Evolutionary conservation across 345 rosid species (phyloP), one percentile per base, ranked within the genome.

Genomic region (Bretschneidera sinensis): DNA sequence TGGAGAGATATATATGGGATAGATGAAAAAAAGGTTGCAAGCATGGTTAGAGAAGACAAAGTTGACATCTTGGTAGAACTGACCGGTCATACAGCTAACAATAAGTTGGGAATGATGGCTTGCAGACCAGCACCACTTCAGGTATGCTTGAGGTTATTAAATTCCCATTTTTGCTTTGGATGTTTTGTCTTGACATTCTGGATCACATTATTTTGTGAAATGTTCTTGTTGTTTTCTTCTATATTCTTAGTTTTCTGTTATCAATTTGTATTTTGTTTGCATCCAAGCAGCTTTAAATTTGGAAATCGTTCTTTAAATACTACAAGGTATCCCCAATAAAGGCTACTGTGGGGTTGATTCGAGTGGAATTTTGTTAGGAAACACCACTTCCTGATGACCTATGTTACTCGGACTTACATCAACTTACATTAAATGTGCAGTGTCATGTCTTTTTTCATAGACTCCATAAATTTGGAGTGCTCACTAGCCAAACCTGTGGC

Each of bases 61-160:
- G 72, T 95, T 33, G 99, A 95, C 75, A 91, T 95, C 63, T 83
- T 95, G 74, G 96, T 95, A 16, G 99, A 95, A 77, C 97, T 95
- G 66, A 91, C 99, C 51, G 99, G 97, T 73, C 97, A 95, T 79
- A 95, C 99, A 22, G 99, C 99, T 33, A 95, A 95, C 77, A 95
- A 95, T 71, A 95, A 95, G 79, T 79, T 91, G 80, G 99, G 99
- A 72, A 86, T 81, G 69, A 79, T 95, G 99, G 97, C 97, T n/a
- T 95, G 97, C 60, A 85, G 87, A 51, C 96, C 99, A 39, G 97
- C 99, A 21, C 99, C 99, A 52, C 65, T 95, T 71, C 99, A 95
- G 95, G 99, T 91, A 72, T 65, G 70, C 60, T 20, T 51, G 51
- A 54, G 22, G 16, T 57, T 51, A 34, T 21, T 52, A 10, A 15